A percentile compares a stretch with the other conserved stretches of the same genome.
phyloP scores from a whole-genome alignment of 202 grass and related monocot genomes.

The Panicum virgatum region DNA sequence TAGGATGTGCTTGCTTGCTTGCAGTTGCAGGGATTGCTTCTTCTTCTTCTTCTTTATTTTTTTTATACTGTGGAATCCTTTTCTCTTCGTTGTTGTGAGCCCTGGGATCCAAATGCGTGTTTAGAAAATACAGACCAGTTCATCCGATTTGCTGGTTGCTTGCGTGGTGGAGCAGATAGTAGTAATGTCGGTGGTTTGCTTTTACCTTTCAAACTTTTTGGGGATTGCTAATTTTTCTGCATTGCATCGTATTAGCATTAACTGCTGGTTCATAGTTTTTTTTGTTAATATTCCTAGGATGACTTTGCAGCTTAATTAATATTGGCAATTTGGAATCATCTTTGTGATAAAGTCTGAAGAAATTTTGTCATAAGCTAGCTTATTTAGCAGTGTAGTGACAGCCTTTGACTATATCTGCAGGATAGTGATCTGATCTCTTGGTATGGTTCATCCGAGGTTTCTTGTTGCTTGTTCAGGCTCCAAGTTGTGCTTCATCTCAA shows the following conservation, averaged over 20 bases:
- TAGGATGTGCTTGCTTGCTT: background rate
- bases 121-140: background rate
- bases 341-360: conserved; percentile 5
- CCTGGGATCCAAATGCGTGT: background rate
- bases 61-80: background rate
- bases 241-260: conserved; percentile 19
- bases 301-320: background rate
- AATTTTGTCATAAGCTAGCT: background rate
- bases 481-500: conserved; percentile 48
- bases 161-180: background rate
- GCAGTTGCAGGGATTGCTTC: background rate
- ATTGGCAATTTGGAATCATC: background rate
- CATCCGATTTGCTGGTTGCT: no score
- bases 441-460: conserved; percentile 46
- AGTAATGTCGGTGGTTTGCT: background rate
- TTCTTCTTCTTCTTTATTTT: no score
- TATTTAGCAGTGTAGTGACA: conserved; percentile 20
- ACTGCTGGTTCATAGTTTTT: background rate
- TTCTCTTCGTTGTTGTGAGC: background rate
- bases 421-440: conserved; percentile 31
- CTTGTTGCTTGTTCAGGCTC: conserved; percentile 53
- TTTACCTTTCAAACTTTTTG: background rate
- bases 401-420: conserved; percentile 34
- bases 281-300: background rate
- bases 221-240: conserved; percentile 22